Evolutionary conservation across 1,284 basidiomycete species (phyloP).

Genomic region (Baeospora myosura): DNA sequence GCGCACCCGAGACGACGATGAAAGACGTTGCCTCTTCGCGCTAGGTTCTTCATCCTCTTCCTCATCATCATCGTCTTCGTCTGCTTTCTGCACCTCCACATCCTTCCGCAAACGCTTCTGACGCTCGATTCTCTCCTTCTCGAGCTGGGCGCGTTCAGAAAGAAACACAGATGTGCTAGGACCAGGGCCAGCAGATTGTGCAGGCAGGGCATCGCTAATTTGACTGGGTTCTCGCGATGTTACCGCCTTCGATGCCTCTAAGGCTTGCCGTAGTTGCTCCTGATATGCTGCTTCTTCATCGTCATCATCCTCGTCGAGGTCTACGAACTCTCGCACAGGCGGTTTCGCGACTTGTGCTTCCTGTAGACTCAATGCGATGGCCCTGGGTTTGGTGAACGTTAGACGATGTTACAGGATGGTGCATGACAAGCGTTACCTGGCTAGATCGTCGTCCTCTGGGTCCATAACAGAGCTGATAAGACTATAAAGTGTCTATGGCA

Average conservation of each 20-base stretch:
- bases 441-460: no score
- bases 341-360: conserved; percentile 18
- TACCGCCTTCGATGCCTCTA: conserved; percentile 30
- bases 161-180: conserved; percentile 33
- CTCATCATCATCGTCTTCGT: conserved; percentile 20
- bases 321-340: no score
- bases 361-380: conserved; percentile 40
- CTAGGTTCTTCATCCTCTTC: conserved; percentile 29
- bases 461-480: no score
- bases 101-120: conserved; percentile 43
- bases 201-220: conserved; percentile 16
- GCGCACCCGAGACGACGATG: conserved; percentile 23
- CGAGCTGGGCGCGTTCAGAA: conserved; percentile 57
- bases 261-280: conserved; percentile 32
- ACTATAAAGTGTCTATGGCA: no score
- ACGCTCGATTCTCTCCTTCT: conserved; percentile 58
- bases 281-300: conserved; percentile 25
- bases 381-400: no score
- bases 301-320: conserved; percentile 17
- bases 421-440: no score
- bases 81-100: no score
- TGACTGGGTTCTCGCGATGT: conserved; percentile 25
- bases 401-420: no score
- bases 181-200: conserved; percentile 10
- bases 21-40: conserved; percentile 50